phyloP scores from a whole-genome alignment of 164 flowering plant species.

The Amborella trichopoda region DNA sequence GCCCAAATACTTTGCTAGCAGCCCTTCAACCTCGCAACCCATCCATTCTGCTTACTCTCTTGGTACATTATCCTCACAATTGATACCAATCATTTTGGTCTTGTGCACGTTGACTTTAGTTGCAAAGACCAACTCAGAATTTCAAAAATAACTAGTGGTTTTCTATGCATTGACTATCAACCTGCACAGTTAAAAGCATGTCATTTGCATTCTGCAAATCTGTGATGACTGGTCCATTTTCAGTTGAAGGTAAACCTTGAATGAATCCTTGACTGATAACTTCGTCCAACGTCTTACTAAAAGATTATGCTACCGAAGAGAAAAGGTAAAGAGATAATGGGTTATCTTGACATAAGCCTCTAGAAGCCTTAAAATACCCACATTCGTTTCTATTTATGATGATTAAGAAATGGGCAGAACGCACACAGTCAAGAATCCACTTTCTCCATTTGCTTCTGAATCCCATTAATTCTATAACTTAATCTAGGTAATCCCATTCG shows the following conservation, averaged over 20 bases:
- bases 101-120: neutral
- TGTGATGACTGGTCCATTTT: too few relatives aligned
- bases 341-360: neutral
- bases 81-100: neutral
- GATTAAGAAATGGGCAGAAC: neutral
- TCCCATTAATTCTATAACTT: neutral
- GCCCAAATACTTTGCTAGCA: neutral
- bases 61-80: neutral
- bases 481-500: neutral
- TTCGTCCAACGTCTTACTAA: too few relatives aligned
- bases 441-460: neutral
- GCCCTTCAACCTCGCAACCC: neutral
- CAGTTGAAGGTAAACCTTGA: too few relatives aligned
- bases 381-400: neutral
- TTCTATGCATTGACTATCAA: too few relatives aligned
- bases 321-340: neutral
- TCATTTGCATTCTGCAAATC: too few relatives aligned
- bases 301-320: neutral
- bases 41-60: neutral
- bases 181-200: too few relatives aligned
- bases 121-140: neutral
- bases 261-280: too few relatives aligned
- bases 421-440: neutral
- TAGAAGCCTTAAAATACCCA: neutral
- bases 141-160: neutral